Evolutionary conservation across 345 rosid species (phyloP), one percentile per base, ranked within the genome.

Genomic region (Turritis glabra): DNA sequence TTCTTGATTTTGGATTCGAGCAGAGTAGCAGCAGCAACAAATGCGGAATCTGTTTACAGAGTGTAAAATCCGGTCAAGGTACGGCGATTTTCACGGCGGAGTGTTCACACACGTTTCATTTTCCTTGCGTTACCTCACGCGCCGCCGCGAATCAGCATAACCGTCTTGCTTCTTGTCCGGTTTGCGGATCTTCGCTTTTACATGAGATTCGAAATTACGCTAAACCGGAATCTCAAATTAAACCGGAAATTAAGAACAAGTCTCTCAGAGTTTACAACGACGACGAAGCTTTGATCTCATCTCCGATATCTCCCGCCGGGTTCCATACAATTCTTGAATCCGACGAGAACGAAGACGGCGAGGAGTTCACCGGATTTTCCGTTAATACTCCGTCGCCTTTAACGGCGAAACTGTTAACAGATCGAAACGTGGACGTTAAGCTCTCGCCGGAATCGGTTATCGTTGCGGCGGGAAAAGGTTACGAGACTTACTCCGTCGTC

Each of bases 31-130:
- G 30, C 63, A 63, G 47, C 48, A 64, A 38, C 54, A 71, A 47
- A 63, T 93, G 97, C 27, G 96, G 91, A 72, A 86, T 93, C 72
- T 93, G 98, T 69, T 67, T 70, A 23, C 89, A 85, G 74, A 84
- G 81, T 48, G 87, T 84, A 74, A 88, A 82, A 75, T 76, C 83
- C 3, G 96, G 93, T 3, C 90, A 89, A 65, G 97, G 94, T 5
- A 87, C 94, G 17, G 97, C 92, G n/a, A 85, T 91, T 68, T 88
- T 91, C 83, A 93, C 96, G n/a, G 96, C 97, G 23, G 98, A 89
- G 73, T 93, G 98, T 56, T 82, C 86, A 4, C 97, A 93, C 62
- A 62, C 84, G 37, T 93, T 93, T 64, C 98, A 93, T 69, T 88
- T 91, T 62, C 91, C 89, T 8, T 93, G 98, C 78, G 64, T 91